Evolutionary conservation across 495 filamentous ascomycete genomes (phyloP), one percentile per base, ranked within the genome.

Genomic region (Trichoderma virens): DNA sequence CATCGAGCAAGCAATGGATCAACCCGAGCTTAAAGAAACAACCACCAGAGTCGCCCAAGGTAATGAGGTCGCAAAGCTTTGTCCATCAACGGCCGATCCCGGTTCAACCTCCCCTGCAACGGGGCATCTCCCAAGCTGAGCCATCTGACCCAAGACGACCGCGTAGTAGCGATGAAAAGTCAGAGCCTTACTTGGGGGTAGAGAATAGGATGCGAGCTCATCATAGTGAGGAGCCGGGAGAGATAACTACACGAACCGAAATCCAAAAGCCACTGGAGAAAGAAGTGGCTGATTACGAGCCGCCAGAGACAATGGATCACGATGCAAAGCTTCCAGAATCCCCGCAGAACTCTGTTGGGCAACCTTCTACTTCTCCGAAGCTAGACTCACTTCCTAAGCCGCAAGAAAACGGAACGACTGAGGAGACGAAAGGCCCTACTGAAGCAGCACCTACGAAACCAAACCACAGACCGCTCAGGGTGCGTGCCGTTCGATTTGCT

Each of bases 1-100:
- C 75, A 9, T 78, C 77, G 2, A 86, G 80, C 65, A 87, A 86
- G 62, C 83, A 83, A 69, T 88, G 86, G 86, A 80, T 84, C 63
- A 86, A 85, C 60, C 80, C 85, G 5, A 75, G 77, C 14, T 70
- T 80, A 0, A 76, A 78, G 68, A 79, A 80, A 34, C 68, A 72
- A 2, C 78, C 76, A 3, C 51, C 51, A 4, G 78, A 81, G 20
- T 79, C 76, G 5, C 78, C 80, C 9, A 80, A 80, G 61, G 47
- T 73, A 9, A 71, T 69, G 7, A 70, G 79, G 59, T 76, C 77
- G 0, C 74, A 76, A 61, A 80, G 75, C 43, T 77, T 77, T 65
- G 78, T 63, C 54, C 73, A 75, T 47, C 76, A 66, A 64, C 76
- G 65, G 54, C 74, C 65, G 65, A 76, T 71, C 68, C 81, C 80